Conservation (phyloP, 306 rosid genomes). For the Pyrus betulifolia region DNA sequence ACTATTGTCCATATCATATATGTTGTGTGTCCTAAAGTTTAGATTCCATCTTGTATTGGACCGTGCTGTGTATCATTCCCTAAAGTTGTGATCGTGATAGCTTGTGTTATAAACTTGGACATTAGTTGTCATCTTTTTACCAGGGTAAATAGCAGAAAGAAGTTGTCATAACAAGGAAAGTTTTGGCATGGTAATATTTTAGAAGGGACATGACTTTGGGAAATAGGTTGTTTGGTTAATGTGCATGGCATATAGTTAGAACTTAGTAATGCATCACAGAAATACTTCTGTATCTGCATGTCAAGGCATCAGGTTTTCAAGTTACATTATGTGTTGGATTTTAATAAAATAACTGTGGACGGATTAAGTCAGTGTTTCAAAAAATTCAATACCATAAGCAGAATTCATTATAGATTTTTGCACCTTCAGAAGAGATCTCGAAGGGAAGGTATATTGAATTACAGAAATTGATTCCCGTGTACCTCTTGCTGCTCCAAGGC, state of each 20-base stretch:
- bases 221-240: background rate
- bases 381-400: no score
- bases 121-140: background rate
- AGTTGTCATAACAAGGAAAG: background rate
- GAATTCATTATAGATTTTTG: no score
- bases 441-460: no score
- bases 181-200: background rate
- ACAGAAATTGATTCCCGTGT: no score
- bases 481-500: no score
- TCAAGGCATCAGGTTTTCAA: background rate
- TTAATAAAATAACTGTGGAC: no score
- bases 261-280: background rate
- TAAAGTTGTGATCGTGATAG: background rate
- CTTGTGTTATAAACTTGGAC: background rate
- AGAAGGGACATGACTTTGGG: background rate
- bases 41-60: background rate
- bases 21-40: background rate
- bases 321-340: background rate
- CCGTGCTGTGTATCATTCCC: background rate
- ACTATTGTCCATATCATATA: background rate
- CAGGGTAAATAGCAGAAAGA: background rate
- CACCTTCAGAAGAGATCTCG: no score
- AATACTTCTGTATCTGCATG: background rate
- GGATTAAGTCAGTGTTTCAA: no score
- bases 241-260: background rate